Evolutionary conservation across 495 filamentous ascomycete genomes (phyloP).

Genomic region (Daldinia grandis): DNA sequence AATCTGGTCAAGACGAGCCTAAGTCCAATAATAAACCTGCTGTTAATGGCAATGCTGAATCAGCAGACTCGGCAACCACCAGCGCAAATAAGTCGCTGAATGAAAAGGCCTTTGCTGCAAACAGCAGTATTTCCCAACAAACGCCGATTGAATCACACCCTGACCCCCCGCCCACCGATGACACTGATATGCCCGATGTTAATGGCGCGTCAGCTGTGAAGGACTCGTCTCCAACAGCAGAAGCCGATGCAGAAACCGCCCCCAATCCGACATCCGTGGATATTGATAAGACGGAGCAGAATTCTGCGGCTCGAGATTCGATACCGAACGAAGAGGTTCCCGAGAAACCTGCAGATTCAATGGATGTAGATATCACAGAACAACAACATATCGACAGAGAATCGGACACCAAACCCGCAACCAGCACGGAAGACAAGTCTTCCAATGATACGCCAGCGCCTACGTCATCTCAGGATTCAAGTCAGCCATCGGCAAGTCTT

Average conservation of each 20-base stretch:
- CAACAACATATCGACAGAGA: constrained; percentile 12
- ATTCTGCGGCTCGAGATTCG: constrained; percentile 11
- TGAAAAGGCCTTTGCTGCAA: constrained; percentile 30
- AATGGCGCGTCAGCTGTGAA: constrained; percentile 26
- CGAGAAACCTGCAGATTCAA: neutral
- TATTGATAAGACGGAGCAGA: constrained; percentile 3
- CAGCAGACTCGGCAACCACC: constrained; percentile 18
- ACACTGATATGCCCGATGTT: constrained; percentile 48
- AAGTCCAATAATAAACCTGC: constrained; percentile 39
- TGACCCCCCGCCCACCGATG: constrained; percentile 18
- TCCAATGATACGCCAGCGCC: constrained; percentile 35
- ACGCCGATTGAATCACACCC: constrained; percentile 23
- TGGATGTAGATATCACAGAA: constrained; percentile 2
- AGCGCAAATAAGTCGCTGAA: constrained; percentile 26
- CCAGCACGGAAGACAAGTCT: constrained; percentile 45
- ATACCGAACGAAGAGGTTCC: neutral
- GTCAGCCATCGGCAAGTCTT: constrained; percentile 36
- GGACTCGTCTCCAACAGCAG: constrained; percentile 5
- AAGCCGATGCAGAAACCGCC: constrained; percentile 11
- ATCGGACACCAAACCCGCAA: constrained; percentile 20
- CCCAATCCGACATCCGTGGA: constrained; percentile 22
- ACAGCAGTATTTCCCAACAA: constrained; percentile 24
- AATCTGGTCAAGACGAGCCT: constrained; percentile 40
- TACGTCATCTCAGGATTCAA: constrained; percentile 40
- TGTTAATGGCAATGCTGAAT: constrained; percentile 37